Evolutionary conservation across 2,329 filamentous ascomycete genomes (phyloP).

Genomic region (Phyllosticta citrichinensis): DNA sequence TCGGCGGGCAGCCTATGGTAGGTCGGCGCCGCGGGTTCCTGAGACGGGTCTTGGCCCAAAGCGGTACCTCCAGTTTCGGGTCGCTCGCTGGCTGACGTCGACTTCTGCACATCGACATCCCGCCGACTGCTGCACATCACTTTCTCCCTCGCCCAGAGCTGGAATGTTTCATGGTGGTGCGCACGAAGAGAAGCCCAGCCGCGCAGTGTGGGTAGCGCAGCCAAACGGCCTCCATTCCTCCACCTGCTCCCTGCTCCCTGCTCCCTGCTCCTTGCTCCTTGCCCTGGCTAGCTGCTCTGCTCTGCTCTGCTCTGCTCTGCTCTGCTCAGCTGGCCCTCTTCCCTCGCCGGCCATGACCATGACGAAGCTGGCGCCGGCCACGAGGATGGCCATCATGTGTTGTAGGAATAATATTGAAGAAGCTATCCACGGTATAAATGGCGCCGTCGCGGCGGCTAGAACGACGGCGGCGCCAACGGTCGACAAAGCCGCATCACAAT

Average conservation of each 20-base stretch:
- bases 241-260: background rate
- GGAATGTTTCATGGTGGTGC: constrained; percentile 9
- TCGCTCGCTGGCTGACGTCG: constrained; percentile 1
- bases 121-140: background rate
- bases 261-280: background rate
- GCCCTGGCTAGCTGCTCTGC: background rate
- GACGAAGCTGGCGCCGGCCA: background rate
- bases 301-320: background rate
- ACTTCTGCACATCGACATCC: constrained; percentile 6
- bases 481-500: background rate
- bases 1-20: background rate
- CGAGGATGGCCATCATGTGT: background rate
- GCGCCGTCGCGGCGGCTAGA: background rate
- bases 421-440: background rate
- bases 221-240: background rate
- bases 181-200: background rate
- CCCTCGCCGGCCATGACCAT: background rate
- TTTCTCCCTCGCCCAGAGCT: background rate
- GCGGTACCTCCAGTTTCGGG: constrained; percentile 2
- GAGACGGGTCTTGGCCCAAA: constrained; percentile 3
- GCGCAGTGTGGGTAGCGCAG: background rate
- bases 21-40: background rate
- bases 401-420: background rate
- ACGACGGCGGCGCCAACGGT: background rate
- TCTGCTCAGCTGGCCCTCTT: background rate